These are phyloP conservation scores for Castanospermum australe DNA, from an alignment of 306 rosid species.

Conservation along the genomic window DNA sequence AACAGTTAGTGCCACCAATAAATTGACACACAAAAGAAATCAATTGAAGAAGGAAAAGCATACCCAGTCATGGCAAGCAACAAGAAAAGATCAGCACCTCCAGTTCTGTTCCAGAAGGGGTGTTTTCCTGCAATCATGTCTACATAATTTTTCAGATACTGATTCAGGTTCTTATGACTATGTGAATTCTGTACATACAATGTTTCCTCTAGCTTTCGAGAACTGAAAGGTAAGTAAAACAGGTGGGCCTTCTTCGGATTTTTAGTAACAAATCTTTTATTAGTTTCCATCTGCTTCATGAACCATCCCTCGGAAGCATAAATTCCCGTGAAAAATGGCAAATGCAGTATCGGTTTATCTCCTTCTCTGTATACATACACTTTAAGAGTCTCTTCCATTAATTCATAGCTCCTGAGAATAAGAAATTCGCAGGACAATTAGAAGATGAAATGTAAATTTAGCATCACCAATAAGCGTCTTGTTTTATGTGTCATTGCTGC, in stretches of 20 bases:
- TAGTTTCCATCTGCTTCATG: constrained; percentile 68
- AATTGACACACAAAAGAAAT: not conserved
- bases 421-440: not conserved
- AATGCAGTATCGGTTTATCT: constrained; percentile 67
- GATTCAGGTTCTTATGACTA: constrained; percentile 50
- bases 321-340: constrained; percentile 64
- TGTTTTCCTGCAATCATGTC: constrained; percentile 48
- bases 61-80: constrained; percentile 98
- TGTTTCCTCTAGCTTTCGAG: constrained; percentile 59
- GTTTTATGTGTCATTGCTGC: constrained; percentile 5
- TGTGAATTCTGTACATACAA: constrained; percentile 69
- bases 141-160: constrained; percentile 59
- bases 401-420: constrained; percentile 79
- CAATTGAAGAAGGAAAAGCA: constrained; percentile 15
- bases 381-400: constrained; percentile 82
- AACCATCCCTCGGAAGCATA: constrained; percentile 99
- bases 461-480: not conserved
- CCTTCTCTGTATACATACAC: constrained; percentile 80
- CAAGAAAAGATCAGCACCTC: constrained; percentile 91
- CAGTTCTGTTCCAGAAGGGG: constrained; percentile 87
- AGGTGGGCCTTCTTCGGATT: constrained; percentile 67
- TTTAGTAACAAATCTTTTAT: constrained; percentile 59
- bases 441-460: not conserved
- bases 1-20: not conserved
- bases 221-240: constrained; percentile 90